These are phyloP conservation scores for Globisporangium megalacanthum DNA, from an alignment of 352 stramenopile species.

Conservation along the genomic window DNA sequence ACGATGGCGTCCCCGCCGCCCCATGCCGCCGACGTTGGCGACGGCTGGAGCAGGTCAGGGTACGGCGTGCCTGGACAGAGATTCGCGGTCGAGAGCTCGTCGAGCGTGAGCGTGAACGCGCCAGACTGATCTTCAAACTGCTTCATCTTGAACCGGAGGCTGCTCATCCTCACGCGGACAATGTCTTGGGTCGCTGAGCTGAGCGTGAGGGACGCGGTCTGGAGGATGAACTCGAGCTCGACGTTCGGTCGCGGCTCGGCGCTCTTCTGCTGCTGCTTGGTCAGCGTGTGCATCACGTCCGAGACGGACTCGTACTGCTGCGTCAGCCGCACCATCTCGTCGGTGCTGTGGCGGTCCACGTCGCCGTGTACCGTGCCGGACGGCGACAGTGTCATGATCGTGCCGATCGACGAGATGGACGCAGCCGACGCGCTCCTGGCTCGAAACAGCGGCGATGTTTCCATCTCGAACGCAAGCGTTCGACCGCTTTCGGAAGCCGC, in stretches of 20 bases:
- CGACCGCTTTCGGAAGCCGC: conserved; percentile 28
- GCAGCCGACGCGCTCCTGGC: conserved; percentile 20
- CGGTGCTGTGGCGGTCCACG: conserved; percentile 25
- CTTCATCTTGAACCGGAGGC: conserved; percentile 56
- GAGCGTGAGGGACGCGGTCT: conserved; percentile 54
- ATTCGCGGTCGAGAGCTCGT: conserved; percentile 57
- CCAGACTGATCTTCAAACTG: conserved; percentile 71
- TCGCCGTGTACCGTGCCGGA: conserved; percentile 30
- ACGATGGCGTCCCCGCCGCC: conserved; percentile 66
- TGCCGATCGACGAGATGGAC: conserved; percentile 35
- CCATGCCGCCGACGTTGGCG: conserved; percentile 36
- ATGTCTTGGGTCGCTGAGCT: conserved; percentile 61
- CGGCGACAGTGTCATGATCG: conserved; percentile 30
- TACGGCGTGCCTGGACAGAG: conserved; percentile 63
- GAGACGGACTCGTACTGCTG: conserved; percentile 43
- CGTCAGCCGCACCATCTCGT: conserved; percentile 42
- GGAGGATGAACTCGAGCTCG: conserved; percentile 53
- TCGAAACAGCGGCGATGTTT: conserved; percentile 40
- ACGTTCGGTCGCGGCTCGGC: conserved; percentile 44
- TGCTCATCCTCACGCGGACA: conserved; percentile 32
- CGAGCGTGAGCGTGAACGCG: conserved; percentile 47
- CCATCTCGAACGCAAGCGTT: conserved; percentile 32
- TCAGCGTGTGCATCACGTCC: conserved; percentile 31
- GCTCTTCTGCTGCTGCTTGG: conserved; percentile 32
- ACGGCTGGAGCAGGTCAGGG: conserved; percentile 54